These are phyloP conservation scores for Annulohypoxylon nitens DNA, from an alignment of 495 filamentous ascomycete species.

Conservation along the genomic window DNA sequence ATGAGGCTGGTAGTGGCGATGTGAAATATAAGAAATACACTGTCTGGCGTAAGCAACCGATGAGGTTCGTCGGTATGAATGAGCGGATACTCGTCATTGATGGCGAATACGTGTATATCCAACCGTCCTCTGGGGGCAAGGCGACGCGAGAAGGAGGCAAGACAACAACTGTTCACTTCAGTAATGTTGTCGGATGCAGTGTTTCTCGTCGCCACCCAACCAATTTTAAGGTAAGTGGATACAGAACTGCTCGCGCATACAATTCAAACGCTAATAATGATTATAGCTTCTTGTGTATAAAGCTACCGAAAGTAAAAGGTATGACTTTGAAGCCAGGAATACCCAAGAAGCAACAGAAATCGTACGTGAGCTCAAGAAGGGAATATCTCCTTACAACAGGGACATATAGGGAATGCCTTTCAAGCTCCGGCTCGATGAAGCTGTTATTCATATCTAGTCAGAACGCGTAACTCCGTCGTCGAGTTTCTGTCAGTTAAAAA, in stretches of 20 bases:
- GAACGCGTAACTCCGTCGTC: slow-evolving; percentile 10
- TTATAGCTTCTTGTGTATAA: slow-evolving; percentile 78
- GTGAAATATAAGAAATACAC: slow-evolving; percentile 85
- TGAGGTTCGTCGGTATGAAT: slow-evolving; percentile 89
- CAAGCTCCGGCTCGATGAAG: not conserved
- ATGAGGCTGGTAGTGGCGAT: slow-evolving; percentile 71
- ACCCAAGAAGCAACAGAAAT: slow-evolving; percentile 86
- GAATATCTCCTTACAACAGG: slow-evolving; percentile 67
- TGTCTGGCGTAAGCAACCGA: slow-evolving; percentile 92
- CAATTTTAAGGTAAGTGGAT: slow-evolving; percentile 78
- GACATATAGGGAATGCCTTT: slow-evolving; percentile 37
- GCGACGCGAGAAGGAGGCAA: slow-evolving; percentile 74
- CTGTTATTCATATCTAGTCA: slow-evolving; percentile 6
- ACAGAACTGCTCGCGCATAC: not conserved
- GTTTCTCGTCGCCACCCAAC: slow-evolving; percentile 90
- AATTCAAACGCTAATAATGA: slow-evolving; percentile 26
- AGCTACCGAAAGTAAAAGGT: slow-evolving; percentile 89
- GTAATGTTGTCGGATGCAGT: slow-evolving; percentile 92
- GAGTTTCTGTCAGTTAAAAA: slow-evolving; percentile 12
- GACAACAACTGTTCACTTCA: slow-evolving; percentile 91
- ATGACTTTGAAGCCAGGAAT: slow-evolving; percentile 93
- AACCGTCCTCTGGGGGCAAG: slow-evolving; percentile 74
- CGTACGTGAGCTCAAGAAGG: slow-evolving; percentile 86
- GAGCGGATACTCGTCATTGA: slow-evolving; percentile 89
- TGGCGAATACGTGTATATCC: slow-evolving; percentile 95